These are phyloP conservation scores for Acephala macrosclerotiorum DNA, from an alignment of 2,329 filamentous ascomycete species.

Conservation along the genomic window DNA sequence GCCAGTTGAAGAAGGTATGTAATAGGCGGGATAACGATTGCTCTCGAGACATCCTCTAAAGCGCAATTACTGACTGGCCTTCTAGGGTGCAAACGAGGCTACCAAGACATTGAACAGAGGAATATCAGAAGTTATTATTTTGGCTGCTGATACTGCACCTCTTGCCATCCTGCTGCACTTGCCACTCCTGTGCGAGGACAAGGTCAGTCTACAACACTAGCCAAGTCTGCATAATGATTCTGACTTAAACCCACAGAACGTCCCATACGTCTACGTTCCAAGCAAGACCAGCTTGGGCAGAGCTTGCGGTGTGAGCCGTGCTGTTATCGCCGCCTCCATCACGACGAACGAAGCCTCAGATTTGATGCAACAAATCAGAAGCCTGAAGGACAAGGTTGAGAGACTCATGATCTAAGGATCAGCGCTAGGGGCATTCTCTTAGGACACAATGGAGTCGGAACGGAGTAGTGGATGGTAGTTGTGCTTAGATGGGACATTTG, in stretches of 20 bases:
- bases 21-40: too few species aligned
- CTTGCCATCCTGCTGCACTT: conserved; percentile 89
- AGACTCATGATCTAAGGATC: conserved; percentile 82
- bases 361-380: conserved; percentile 84
- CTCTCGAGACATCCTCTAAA: conserved; percentile 30
- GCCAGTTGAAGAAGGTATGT: neutral
- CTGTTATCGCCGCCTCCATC: conserved; percentile 88
- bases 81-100: conserved; percentile 87
- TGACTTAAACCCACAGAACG: conserved; percentile 55
- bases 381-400: conserved; percentile 95
- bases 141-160: conserved; percentile 87
- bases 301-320: conserved; percentile 86
- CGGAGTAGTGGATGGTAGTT: conserved; percentile 27
- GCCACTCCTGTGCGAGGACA: conserved; percentile 86
- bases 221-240: conserved; percentile 38
- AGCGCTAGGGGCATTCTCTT: neutral
- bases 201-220: conserved; percentile 42
- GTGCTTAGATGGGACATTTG: conserved; percentile 12
- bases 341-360: conserved; percentile 93
- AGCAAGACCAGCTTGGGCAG: conserved; percentile 86
- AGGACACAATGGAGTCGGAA: conserved; percentile 10
- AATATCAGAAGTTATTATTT: conserved; percentile 86
- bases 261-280: conserved; percentile 76
- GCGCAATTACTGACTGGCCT: conserved; percentile 73
- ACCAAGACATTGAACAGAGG: conserved; percentile 93